Evolutionary conservation across 129 eudicot species (phyloP).

Genomic region (Saussurea involucrata): DNA sequence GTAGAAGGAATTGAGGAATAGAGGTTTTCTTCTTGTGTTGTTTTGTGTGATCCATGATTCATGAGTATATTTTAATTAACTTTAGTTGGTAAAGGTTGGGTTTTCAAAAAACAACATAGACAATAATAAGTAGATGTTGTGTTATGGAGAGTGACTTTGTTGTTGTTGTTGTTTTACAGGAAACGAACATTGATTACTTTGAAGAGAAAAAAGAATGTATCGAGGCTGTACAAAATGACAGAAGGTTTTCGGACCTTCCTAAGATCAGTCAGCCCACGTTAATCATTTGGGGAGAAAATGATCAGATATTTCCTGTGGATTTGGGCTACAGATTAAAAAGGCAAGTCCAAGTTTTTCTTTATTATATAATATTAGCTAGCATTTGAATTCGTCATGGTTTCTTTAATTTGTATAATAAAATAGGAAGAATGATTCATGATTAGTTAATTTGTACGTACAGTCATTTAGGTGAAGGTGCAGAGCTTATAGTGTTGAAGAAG

Average conservation of each 20-base stretch:
- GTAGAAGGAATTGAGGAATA: no score
- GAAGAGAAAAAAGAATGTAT: conserved; percentile 24
- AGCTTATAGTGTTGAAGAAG: conserved; percentile 52
- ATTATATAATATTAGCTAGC: no score
- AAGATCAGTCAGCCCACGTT: conserved; percentile 22
- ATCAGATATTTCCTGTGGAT: conserved; percentile 20
- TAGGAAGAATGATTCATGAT: neutral
- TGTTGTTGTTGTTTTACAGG: no score
- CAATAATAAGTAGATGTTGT: no score
- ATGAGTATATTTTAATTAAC: no score
- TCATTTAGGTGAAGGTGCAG: conserved; percentile 54
- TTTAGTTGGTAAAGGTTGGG: no score
- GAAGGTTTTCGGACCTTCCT: conserved; percentile 16
- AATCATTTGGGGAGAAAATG: conserved; percentile 19
- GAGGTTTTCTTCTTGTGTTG: no score
- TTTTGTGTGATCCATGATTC: no score
- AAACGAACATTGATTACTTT: conserved; percentile 14
- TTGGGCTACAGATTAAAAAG: conserved; percentile 17
- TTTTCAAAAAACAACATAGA: no score
- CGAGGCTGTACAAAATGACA: conserved; percentile 26
- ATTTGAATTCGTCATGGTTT: neutral
- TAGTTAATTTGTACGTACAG: no score
- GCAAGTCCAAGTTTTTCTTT: conserved; percentile 12
- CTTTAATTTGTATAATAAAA: neutral
- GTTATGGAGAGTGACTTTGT: no score